Base-by-base conservation (phyloP, 2,329 filamentous ascomycete genomes). In the Ascomycota sp. region DNA sequence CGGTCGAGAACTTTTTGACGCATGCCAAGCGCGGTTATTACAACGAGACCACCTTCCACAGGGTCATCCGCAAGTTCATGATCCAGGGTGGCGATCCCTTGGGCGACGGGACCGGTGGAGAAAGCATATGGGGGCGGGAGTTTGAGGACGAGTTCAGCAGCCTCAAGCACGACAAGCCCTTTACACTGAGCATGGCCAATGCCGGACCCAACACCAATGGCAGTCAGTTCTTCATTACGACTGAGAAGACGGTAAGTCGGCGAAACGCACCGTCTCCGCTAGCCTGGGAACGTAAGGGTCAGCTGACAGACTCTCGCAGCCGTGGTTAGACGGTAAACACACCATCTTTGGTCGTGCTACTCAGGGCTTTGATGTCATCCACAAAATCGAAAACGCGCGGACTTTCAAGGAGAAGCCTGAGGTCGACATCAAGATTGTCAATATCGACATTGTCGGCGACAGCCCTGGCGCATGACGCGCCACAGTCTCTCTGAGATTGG, bases 21-120 rank as follows among this genome's bases (percentile, higher is more conserved):
- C 89, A 95, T 44, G 70, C 82, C 3, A 77, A 75, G 43, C 76
- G 74, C 34, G 82, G 81, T 1, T 98, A 98, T 52, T 98, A 98
- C 60, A 95, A 98, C 58, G 81, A 81, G 53, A 85, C 86, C 22
- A 86, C 94, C 41, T 98, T 98, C 63, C 89, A 98, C 53, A 76
- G 89, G 22, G 78, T 98, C 6, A 98, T 98, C 42, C 73, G 79
- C 36, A 94, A 94, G 46, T 98, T 98, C 57, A 98, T 98, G 91
- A 93, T 98, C 25, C 89, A 98, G 51, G 83, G 86, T 30, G 89
- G 89, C 27, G 91, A 98, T 46, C 89, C 91, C 0, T 77, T 83
- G 0, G 86, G 86, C 2, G 92, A 85, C 1, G 89, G 91, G 2
- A 70, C 81, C 28, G 89, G 89, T 12, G 91, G 91, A 1, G 63